Evolutionary conservation across 2,329 filamentous ascomycete species (phyloP).

Genomic region (Phialophora tarda): DNA sequence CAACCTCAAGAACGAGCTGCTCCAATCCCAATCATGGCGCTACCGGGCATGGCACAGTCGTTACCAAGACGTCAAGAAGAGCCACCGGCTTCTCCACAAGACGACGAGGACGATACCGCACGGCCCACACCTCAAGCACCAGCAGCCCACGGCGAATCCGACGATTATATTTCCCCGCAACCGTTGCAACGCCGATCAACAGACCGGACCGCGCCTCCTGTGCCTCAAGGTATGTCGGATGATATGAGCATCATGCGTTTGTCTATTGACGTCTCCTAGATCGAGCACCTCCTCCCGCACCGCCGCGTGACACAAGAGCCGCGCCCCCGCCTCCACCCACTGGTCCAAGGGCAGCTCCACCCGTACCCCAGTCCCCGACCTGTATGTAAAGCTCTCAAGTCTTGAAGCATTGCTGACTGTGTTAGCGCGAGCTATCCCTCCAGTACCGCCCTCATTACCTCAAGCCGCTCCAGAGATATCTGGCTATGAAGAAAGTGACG

Average conservation of each 20-base stretch:
- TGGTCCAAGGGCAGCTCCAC: slow-evolving; percentile 19
- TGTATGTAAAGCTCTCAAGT: slow-evolving; percentile 21
- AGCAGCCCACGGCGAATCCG: slow-evolving; percentile 27
- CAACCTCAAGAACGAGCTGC: slow-evolving; percentile 45
- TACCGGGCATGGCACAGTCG: slow-evolving; percentile 73
- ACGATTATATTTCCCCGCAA: slow-evolving; percentile 36
- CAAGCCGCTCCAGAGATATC: slow-evolving; percentile 10
- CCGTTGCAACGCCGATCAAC: slow-evolving; percentile 42
- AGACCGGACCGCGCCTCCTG: slow-evolving; percentile 52
- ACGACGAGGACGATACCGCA: slow-evolving; percentile 42
- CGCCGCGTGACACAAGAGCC: slow-evolving; percentile 48
- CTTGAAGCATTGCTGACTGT: slow-evolving; percentile 15
- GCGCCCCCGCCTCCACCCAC: slow-evolving; percentile 47
- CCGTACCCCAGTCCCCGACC: slow-evolving; percentile 31
- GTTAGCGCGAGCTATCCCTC: slow-evolving; percentile 24
- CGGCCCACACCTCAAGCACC: slow-evolving; percentile 35
- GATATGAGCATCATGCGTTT: background rate
- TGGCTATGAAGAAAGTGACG: slow-evolving; percentile 28
- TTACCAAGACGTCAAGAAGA: slow-evolving; percentile 58
- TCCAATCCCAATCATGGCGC: slow-evolving; percentile 61
- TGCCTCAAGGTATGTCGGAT: slow-evolving; percentile 58
- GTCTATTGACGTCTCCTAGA: slow-evolving; percentile 43
- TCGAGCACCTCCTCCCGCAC: slow-evolving; percentile 53
- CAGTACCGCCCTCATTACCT: slow-evolving; percentile 4
- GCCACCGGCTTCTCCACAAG: slow-evolving; percentile 46